phyloP scores from a whole-genome alignment of 2,329 filamentous ascomycete genomes.

The Rasamsonia emersonii region DNA sequence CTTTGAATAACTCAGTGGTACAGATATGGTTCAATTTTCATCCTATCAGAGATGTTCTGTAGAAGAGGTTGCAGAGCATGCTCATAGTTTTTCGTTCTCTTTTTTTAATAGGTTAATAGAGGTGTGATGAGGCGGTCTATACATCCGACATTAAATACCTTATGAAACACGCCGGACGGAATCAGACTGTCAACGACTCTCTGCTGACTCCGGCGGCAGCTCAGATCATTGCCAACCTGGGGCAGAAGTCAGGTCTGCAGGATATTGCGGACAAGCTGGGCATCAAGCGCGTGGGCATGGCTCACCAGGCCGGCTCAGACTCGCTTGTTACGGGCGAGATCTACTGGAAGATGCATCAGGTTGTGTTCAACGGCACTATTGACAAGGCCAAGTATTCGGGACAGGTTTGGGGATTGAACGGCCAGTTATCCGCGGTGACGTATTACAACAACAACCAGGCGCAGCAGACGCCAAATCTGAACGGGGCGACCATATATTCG shows the following conservation, averaged over 20 bases:
- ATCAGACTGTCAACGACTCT: conserved; percentile 56
- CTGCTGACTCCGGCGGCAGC: conserved; percentile 56
- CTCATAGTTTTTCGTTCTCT: no score
- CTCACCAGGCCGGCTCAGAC: conserved; percentile 90
- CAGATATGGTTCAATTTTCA: no score
- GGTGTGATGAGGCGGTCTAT: no score
- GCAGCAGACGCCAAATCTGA: conserved; percentile 46
- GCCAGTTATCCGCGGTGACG: conserved; percentile 50
- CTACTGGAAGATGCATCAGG: conserved; percentile 86
- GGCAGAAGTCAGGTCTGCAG: conserved; percentile 84
- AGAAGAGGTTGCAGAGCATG: no score
- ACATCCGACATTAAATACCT: conserved; percentile 97
- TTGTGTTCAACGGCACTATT: conserved; percentile 77
- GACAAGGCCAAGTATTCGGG: conserved; percentile 70
- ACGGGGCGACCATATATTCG: conserved; percentile 44
- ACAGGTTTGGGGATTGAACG: conserved; percentile 88
- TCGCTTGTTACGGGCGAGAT: conserved; percentile 87
- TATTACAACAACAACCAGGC: conserved; percentile 26
- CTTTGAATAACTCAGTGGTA: no score
- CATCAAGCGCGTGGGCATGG: conserved; percentile 75
- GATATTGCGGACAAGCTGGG: conserved; percentile 90
- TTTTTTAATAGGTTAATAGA: no score
- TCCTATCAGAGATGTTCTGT: no score
- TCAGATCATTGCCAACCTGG: conserved; percentile 74
- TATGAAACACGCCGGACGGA: conserved; percentile 76